These are phyloP conservation scores for Tolypocladium tundrense DNA, from an alignment of 2,329 filamentous ascomycete species.

Conservation along the genomic window DNA sequence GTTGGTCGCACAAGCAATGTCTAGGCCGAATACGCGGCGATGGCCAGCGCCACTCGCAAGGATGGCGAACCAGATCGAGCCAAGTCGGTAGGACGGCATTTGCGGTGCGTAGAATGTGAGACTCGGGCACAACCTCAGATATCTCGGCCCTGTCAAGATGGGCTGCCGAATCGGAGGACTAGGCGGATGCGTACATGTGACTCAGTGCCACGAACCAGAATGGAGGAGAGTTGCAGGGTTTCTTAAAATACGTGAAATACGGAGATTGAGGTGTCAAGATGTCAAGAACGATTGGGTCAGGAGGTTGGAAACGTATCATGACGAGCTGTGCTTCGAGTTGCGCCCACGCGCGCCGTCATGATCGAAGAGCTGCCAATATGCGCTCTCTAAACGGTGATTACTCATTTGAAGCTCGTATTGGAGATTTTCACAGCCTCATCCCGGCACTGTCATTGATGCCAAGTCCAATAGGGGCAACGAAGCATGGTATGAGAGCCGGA, in stretches of 20 bases:
- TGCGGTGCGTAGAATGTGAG: not conserved
- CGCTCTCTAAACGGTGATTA: too few relatives aligned
- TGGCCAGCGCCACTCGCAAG: constrained; percentile 9
- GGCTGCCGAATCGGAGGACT: not conserved
- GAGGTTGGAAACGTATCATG: too few relatives aligned
- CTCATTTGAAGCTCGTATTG: too few relatives aligned
- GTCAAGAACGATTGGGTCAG: not conserved
- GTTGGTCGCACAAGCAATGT: not conserved
- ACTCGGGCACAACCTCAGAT: not conserved
- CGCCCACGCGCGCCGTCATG: too few relatives aligned
- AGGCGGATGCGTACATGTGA: not conserved
- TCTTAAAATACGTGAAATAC: not conserved
- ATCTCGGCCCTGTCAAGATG: not conserved
- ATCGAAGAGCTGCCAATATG: too few relatives aligned
- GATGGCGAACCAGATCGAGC: constrained; percentile 7
- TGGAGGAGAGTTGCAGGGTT: not conserved
- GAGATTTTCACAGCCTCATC: too few relatives aligned
- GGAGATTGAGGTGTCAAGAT: not conserved
- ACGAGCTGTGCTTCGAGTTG: too few relatives aligned
- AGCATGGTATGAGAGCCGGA: too few relatives aligned
- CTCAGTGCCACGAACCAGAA: not conserved
- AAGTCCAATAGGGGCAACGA: too few relatives aligned
- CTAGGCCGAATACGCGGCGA: not conserved
- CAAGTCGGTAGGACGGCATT: not conserved
- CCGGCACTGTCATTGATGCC: too few relatives aligned